phyloP scores from a whole-genome alignment of 225 moss, liverwort and hornwort species.

The Bryum argenteum region DNA sequence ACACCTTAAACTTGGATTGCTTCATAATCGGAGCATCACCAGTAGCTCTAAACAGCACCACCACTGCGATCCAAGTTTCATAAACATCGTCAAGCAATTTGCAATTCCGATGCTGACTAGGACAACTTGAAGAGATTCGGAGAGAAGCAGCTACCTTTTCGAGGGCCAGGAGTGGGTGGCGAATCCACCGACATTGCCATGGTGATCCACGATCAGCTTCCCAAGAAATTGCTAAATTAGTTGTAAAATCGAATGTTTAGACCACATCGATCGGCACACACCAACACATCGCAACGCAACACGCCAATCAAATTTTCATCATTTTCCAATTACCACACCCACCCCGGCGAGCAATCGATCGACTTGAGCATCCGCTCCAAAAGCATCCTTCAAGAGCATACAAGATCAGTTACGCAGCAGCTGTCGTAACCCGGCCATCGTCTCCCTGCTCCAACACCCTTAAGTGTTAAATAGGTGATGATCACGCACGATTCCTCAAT shows the following conservation, averaged over 20 bases:
- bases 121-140: not conserved
- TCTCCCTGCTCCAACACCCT: not conserved
- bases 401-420: conserved; percentile 40
- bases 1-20: conserved; percentile 80
- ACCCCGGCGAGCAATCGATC: too few relatives aligned
- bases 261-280: too few relatives aligned
- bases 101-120: not conserved
- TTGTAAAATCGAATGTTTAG: not conserved
- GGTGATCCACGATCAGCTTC: conserved; percentile 14
- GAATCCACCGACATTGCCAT: conserved; percentile 30
- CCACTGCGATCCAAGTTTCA: conserved; percentile 45
- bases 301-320: too few relatives aligned
- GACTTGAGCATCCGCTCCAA: not conserved
- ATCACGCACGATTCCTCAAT: too few relatives aligned
- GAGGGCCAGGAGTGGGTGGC: conserved; percentile 27
- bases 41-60: conserved; percentile 80
- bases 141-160: conserved; percentile 32
- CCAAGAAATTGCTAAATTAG: not conserved
- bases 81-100: not conserved
- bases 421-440: conserved; percentile 44
- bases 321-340: too few relatives aligned
- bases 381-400: conserved; percentile 18
- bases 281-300: too few relatives aligned
- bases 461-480: too few relatives aligned
- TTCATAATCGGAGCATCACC: conserved; percentile 89